These are phyloP conservation scores for Keithomyces neogunnii DNA, from an alignment of 2,329 filamentous ascomycete genomes.

Conservation along the genomic window DNA sequence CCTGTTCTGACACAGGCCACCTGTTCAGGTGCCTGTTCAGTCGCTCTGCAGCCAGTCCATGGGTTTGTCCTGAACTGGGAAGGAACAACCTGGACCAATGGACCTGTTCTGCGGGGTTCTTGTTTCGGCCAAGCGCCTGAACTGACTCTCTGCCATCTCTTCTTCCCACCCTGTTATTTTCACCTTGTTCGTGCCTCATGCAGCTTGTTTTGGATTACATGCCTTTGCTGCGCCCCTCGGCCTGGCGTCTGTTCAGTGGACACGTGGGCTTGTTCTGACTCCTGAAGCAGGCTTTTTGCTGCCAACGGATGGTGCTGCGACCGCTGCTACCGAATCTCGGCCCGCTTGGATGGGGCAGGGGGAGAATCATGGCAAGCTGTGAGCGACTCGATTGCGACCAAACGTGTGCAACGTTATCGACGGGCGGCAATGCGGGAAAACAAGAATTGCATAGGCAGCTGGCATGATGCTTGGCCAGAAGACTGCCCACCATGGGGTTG, in stretches of 20 bases:
- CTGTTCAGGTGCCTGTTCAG: not conserved
- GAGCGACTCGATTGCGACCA: not conserved
- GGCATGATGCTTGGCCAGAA: no score
- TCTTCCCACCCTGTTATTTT: not conserved
- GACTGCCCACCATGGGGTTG: no score
- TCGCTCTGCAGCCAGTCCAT: not conserved
- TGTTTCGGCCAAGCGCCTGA: not conserved
- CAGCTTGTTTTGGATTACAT: not conserved
- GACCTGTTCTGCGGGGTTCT: not conserved
- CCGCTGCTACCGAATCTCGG: not conserved
- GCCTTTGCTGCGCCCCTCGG: not conserved
- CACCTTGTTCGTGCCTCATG: not conserved
- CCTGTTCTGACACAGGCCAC: not conserved
- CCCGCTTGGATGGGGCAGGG: not conserved
- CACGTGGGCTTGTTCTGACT: not conserved
- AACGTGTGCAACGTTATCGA: not conserved
- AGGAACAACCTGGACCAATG: not conserved
- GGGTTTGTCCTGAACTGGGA: no score
- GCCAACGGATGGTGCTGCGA: not conserved
- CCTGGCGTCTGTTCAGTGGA: not conserved
- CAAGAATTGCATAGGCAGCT: no score
- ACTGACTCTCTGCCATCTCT: not conserved
- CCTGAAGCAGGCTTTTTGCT: not conserved
- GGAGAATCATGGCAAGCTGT: not conserved
- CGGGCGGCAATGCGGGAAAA: not conserved